Conservation (phyloP, 306 rosid genomes). For the Rubus idaeus region DNA sequence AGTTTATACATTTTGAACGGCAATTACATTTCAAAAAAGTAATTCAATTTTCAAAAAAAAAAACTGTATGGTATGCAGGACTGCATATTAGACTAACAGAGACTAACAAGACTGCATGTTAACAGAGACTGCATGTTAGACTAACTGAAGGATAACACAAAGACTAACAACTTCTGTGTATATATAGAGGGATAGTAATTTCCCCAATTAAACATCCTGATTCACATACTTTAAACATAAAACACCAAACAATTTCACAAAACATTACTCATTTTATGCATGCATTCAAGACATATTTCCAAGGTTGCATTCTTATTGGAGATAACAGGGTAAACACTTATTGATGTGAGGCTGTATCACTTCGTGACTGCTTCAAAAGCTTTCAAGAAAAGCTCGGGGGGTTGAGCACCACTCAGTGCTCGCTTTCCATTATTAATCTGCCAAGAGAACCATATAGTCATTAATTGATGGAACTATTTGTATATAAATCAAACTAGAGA, state of each 20-base stretch:
- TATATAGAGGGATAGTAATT: too few species aligned
- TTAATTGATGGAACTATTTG: not conserved
- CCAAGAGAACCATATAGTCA: conserved; percentile 21
- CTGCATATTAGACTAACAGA: too few species aligned
- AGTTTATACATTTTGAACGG: too few species aligned
- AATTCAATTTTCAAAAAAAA: too few species aligned
- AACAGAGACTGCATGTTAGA: too few species aligned
- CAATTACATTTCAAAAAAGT: too few species aligned
- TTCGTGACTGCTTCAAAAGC: conserved; percentile 56
- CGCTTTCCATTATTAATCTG: conserved; percentile 80
- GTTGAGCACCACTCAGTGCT: conserved; percentile 67
- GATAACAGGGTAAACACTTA: not conserved
- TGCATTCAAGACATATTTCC: not conserved
- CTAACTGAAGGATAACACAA: too few species aligned
- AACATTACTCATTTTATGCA: not conserved
- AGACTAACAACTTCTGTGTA: too few species aligned
- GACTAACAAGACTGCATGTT: too few species aligned
- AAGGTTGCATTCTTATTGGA: not conserved
- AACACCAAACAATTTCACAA: not conserved
- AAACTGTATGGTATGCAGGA: too few species aligned
- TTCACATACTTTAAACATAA: not conserved
- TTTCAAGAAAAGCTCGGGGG: conserved; percentile 73
- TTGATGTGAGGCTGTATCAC: conserved; percentile 23
- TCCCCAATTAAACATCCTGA: not conserved
- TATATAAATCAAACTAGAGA: conserved; percentile 1